These are phyloP conservation scores for Paratinospora sagittata DNA, from an alignment of 164 flowering plant genomes.

Conservation along the genomic window DNA sequence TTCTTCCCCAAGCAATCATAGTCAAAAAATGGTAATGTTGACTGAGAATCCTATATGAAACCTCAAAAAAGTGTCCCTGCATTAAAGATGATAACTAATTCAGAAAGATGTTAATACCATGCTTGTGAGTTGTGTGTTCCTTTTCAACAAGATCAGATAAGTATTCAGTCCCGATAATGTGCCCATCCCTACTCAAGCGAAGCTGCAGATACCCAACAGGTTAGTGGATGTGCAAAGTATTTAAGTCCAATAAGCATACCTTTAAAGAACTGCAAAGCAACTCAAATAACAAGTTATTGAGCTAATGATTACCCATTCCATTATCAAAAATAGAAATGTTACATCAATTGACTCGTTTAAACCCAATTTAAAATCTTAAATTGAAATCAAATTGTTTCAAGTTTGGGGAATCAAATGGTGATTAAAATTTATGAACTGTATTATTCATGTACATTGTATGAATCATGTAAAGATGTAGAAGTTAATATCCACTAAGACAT, in stretches of 20 bases:
- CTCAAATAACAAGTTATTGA: no score
- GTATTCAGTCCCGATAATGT: slow-evolving; percentile 86
- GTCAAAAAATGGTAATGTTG: neutral
- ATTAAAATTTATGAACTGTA: no score
- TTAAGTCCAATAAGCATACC: neutral
- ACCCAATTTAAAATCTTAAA: no score
- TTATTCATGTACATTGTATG: no score
- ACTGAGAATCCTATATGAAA: neutral
- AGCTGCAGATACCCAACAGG: slow-evolving; percentile 51
- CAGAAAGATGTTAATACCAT: slow-evolving; percentile 39
- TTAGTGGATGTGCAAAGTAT: slow-evolving; percentile 10
- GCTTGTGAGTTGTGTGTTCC: slow-evolving; percentile 59
- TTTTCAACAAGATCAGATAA: slow-evolving; percentile 92
- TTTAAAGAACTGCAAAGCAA: neutral
- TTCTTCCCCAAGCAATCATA: neutral
- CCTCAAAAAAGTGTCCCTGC: neutral
- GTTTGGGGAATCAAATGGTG: no score
- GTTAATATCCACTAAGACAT: no score
- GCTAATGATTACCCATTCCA: no score
- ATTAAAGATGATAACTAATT: neutral
- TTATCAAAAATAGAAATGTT: no score
- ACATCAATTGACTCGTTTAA: no score
- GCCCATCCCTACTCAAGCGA: slow-evolving; percentile 66
- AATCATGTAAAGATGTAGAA: no score
- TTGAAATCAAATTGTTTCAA: no score